Evolutionary conservation across 305 asterid genomes (phyloP), one percentile per base, ranked within the genome.

Genomic region (Andrographis paniculata): DNA sequence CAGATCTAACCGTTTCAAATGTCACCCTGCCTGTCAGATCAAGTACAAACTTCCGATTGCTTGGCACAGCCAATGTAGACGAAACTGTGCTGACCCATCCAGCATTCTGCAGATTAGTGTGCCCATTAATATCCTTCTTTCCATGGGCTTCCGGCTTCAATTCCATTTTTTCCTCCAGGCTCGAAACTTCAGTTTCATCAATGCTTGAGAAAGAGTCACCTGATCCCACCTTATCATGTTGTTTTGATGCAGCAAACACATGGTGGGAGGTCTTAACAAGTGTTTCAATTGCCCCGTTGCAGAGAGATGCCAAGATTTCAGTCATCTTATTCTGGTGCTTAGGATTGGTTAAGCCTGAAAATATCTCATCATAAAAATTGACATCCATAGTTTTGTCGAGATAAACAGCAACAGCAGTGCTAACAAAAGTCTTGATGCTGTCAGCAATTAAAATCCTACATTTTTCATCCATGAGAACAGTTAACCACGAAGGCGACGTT

Each of bases 1-100:
- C 58, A 1, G 96, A 82, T 62, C 88, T 70, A 42, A 91, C 75
- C 0, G 95, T 76, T 50, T 80, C 96, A 53, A 78, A 80, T 44
- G 95, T 83, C 63, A 91, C 94, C 75, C 94, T 72, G 17, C 99
- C 93, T 6, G 94, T 86, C 52, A 91, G 73, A 53, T 79, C 94
- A 43, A 91, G 84, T 52, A 86, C 74, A 48, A 91, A 78, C 61
- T 65, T 82, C 53, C 87, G 45, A 43, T 86, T 91, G 53, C 84
- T 78, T n/a, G 97, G 94, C 48, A 84, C 85, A 15, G 95, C 80
- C 58, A 84, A 50, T 1, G 94, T 79, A 6, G 97, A 80, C 5
- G 95, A 77, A 40, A 87, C 82, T 23, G 76, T 77, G 51, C 68
- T 70, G 44, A 82, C 64, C 95, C 92, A 88, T 46, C 93, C 87